phyloP scores from a whole-genome alignment of 306 rosid species.

The Abrus pulchellus region DNA sequence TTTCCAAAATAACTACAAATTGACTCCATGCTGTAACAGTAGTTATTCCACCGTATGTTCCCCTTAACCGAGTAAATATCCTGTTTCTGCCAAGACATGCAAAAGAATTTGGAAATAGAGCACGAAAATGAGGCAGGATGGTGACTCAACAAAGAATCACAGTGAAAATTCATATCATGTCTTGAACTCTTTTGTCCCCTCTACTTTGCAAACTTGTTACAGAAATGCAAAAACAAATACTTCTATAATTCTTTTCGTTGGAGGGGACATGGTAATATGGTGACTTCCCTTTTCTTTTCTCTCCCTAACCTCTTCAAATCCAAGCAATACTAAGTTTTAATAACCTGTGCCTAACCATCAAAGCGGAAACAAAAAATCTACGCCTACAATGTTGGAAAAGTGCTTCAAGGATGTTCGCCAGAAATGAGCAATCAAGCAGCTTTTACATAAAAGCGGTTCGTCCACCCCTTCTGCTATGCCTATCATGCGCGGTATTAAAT shows the following conservation, averaged over 20 bases:
- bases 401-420: constrained; percentile 39
- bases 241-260: not conserved
- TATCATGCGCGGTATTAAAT: constrained; percentile 87
- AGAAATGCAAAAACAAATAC: constrained; percentile 20
- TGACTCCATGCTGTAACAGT: not conserved
- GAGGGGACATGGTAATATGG: constrained; percentile 28
- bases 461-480: constrained; percentile 95
- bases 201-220: constrained; percentile 2
- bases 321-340: constrained; percentile 41
- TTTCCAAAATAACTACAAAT: not conserved
- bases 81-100: constrained; percentile 11
- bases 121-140: constrained; percentile 21
- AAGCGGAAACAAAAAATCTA: constrained; percentile 11
- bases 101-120: constrained; percentile 5
- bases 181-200: constrained; percentile 33
- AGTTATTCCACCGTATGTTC: constrained; percentile 11
- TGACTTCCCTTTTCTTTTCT: constrained; percentile 11
- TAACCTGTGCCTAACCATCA: constrained; percentile 44
- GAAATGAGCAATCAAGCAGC: constrained; percentile 31
- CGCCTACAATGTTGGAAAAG: constrained; percentile 29
- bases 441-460: constrained; percentile 85
- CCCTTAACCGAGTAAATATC: not conserved
- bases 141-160: constrained; percentile 34
- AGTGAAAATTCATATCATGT: constrained; percentile 32
- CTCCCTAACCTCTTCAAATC: constrained; percentile 41